Conservation (phyloP, 768 basidiomycete genomes). For the Hygrocybe punicea region DNA sequence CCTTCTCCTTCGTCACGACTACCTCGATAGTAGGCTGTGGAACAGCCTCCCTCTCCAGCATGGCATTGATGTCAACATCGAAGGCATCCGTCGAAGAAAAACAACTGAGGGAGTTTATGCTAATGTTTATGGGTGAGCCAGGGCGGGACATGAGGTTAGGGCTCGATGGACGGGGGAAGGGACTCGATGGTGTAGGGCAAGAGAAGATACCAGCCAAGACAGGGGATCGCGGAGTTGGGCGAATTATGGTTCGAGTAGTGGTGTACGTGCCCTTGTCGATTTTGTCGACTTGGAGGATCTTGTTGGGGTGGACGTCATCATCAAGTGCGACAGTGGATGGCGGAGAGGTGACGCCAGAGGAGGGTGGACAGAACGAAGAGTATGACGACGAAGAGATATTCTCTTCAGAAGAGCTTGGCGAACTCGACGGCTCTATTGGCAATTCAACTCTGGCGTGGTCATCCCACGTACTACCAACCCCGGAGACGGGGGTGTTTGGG, state of each 20-base stretch:
- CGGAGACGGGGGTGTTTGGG: not conserved
- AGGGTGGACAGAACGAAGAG: not conserved
- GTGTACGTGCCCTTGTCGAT: not conserved
- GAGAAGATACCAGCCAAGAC: not conserved
- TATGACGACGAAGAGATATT: not conserved
- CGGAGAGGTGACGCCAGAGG: not conserved
- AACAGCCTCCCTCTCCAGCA: not conserved
- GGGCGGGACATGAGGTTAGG: constrained; percentile 4
- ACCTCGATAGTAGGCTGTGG: constrained; percentile 1
- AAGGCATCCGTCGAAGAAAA: constrained; percentile 5
- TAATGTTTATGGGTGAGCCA: constrained; percentile 2
- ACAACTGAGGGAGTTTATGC: constrained; percentile 2
- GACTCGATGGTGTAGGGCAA: not conserved
- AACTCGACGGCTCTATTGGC: not conserved
- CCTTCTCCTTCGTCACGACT: constrained; percentile 2
- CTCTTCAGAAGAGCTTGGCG: not conserved
- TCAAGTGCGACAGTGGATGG: not conserved
- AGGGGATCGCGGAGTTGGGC: constrained; percentile 2
- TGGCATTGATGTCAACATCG: constrained; percentile 4
- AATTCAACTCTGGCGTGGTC: not conserved
- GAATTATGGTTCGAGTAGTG: constrained; percentile 7
- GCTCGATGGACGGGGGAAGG: constrained; percentile 4
- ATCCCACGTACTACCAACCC: not conserved
- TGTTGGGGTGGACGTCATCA: too few relatives aligned
- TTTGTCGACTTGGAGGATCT: not conserved